A percentile compares a stretch with the other conserved stretches of the same genome.
Evolutionary conservation across 1,139 yeast genomes (phyloP).

Genomic region (Spathaspora sp.): DNA sequence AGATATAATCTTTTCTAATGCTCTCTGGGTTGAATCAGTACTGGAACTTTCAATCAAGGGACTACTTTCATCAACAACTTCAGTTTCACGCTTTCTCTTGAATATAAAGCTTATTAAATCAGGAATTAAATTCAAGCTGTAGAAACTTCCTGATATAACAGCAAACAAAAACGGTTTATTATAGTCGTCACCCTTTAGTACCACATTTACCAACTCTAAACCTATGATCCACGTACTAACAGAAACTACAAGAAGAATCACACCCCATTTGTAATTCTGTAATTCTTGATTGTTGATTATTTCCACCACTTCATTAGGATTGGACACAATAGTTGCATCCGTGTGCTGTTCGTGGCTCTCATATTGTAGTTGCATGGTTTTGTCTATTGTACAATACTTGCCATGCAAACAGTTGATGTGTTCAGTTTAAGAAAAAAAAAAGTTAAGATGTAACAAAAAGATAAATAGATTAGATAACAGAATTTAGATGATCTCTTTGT

Average conservation of each 20-base stretch:
- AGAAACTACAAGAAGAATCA: conserved; percentile 39
- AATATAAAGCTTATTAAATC: conserved; percentile 19
- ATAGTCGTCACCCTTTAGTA: conserved; percentile 48
- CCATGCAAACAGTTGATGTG: too few species aligned
- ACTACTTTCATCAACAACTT: not conserved
- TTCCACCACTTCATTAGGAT: conserved; percentile 40
- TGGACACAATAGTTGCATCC: conserved; percentile 15
- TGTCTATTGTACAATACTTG: not conserved
- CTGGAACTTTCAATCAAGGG: conserved; percentile 3
- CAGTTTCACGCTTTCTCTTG: not conserved
- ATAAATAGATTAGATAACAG: not conserved
- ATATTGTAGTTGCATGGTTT: not conserved
- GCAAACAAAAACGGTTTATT: conserved; percentile 50
- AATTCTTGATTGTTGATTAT: conserved; percentile 48
- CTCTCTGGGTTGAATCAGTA: not conserved
- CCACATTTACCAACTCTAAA: conserved; percentile 47
- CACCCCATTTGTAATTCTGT: conserved; percentile 42
- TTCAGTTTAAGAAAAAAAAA: not conserved
- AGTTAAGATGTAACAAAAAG: not conserved
- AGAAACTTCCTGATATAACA: conserved; percentile 47
- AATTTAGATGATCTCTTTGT: not conserved
- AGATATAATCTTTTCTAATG: conserved; percentile 8
- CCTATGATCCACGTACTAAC: conserved; percentile 50
- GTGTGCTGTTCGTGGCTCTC: not conserved
- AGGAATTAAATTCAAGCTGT: conserved; percentile 44